Evolutionary conservation across 1,139 yeast species (phyloP), one percentile per base, ranked within the genome.

Genomic region (Pichia sp.): DNA sequence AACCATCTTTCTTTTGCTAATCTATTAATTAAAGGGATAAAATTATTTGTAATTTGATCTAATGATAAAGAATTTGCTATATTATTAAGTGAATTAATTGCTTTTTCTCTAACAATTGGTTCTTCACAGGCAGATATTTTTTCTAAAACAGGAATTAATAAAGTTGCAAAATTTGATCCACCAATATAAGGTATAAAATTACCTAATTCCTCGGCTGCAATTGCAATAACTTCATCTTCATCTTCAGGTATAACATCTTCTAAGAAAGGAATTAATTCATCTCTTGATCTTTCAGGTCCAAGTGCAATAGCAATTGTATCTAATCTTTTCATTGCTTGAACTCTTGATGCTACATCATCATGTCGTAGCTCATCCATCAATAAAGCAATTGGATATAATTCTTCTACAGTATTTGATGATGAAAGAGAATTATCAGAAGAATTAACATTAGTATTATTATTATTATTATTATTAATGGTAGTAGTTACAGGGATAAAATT

Each of bases 151-250:
- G 92, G 90, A 51, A 94, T 73, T 55, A 94, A 70, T 16, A 84
- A 74, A 51, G 85, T 80, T 37, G 92, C 86, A 64, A 81, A 73
- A 55, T 82, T 78, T 40, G 82, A 73, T 30, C 98, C 98, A 36
- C 98, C 98, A 49, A 94, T 80, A 52, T 71, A 73, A 6, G 96
- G 95, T 34, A 90, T 78, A 62, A 94, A 92, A 47, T 78, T 78
- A 36, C 96, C 96, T 55, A 94, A 69, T 68, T 90, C 92, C 55
- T 84, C 86, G 4, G 97, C 97, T 55, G 94, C 74, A 22, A 89
- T 94, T 1, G 97, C 87, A 65, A 92, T 82, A 8, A 94, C 96
- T 66, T 94, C 99, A 64, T 94, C 99, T 66, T 94, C 98, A 63
- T 94, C 99, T 59, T 92, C 99, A 56, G 92, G 96, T 10, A 97